Evolutionary conservation across 2,329 filamentous ascomycete species (phyloP).

Genomic region (Rhexocercosporidium sp.): DNA sequence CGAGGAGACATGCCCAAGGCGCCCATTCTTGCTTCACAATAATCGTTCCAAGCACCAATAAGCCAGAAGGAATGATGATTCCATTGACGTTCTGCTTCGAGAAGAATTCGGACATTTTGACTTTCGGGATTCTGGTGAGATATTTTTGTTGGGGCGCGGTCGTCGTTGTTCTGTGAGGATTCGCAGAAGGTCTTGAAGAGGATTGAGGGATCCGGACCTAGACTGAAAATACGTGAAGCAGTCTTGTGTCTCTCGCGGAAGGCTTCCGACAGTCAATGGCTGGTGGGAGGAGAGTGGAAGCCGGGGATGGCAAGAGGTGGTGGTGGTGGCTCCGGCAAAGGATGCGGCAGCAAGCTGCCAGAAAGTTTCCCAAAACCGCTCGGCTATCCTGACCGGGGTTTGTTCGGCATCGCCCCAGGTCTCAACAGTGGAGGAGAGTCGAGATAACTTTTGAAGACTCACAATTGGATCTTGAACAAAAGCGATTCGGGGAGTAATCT

Average conservation of each 20-base stretch:
- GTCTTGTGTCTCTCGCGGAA: not conserved
- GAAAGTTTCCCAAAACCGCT: slow-evolving; percentile 19
- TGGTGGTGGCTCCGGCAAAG: not conserved
- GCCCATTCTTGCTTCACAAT: slow-evolving; percentile 82
- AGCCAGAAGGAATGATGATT: slow-evolving; percentile 81
- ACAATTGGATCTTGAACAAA: not conserved
- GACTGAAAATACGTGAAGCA: not conserved
- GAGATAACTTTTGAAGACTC: not conserved
- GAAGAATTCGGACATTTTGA: slow-evolving; percentile 26
- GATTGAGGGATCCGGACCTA: not conserved
- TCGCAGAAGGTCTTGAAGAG: not conserved
- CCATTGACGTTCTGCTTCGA: slow-evolving; percentile 74
- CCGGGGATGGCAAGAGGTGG: slow-evolving; percentile 10
- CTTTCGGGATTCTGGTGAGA: slow-evolving; percentile 24
- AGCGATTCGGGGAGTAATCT: too few relatives aligned
- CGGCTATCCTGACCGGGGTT: slow-evolving; percentile 9
- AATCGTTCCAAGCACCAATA: slow-evolving; percentile 76
- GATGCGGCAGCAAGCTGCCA: not conserved
- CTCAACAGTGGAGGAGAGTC: not conserved
- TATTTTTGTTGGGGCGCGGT: slow-evolving; percentile 20
- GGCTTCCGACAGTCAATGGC: slow-evolving; percentile 9
- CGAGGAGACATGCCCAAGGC: slow-evolving; percentile 70
- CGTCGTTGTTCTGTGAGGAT: not conserved
- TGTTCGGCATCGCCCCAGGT: slow-evolving; percentile 3
- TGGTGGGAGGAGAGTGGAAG: slow-evolving; percentile 8